These are phyloP conservation scores for Acanthamoeba sp. DNA, from an alignment of 208 protist species.

Conservation along the genomic window DNA sequence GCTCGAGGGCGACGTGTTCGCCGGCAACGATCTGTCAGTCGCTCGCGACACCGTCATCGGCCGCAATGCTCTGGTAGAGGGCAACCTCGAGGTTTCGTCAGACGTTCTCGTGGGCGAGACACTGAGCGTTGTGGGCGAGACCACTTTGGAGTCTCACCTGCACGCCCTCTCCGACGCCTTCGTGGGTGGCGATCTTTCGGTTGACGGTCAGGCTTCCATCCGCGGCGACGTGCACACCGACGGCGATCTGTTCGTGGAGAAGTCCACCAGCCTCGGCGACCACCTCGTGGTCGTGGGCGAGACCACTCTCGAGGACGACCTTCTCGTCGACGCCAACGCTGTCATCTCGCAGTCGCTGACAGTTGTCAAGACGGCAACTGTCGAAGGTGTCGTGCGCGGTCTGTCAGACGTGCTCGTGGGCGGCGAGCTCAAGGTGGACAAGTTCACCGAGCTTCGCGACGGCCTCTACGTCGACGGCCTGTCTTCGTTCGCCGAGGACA, in stretches of 20 bases:
- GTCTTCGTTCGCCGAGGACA: conserved; percentile 47
- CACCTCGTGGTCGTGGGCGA: not conserved
- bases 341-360: not conserved
- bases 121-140: not conserved
- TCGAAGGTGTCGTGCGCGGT: not conserved
- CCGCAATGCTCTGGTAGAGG: not conserved
- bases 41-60: not conserved
- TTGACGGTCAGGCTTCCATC: not conserved
- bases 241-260: not conserved
- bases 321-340: not conserved
- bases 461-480: conserved; percentile 22
- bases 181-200: not conserved
- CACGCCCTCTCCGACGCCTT: not conserved
- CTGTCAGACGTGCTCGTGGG: not conserved
- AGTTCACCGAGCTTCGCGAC: conserved; percentile 59
- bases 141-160: not conserved
- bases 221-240: not conserved
- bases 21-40: not conserved
- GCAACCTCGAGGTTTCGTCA: not conserved
- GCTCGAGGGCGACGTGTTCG: not conserved
- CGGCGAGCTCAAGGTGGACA: conserved; percentile 33
- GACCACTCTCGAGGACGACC: not conserved
- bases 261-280: not conserved
- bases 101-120: not conserved
- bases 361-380: not conserved